A percentile compares a stretch with the other conserved stretches of the same genome.
These are phyloP conservation scores for Fomitopsis betulina DNA, from an alignment of 1,284 basidiomycete species.

Conservation along the genomic window DNA sequence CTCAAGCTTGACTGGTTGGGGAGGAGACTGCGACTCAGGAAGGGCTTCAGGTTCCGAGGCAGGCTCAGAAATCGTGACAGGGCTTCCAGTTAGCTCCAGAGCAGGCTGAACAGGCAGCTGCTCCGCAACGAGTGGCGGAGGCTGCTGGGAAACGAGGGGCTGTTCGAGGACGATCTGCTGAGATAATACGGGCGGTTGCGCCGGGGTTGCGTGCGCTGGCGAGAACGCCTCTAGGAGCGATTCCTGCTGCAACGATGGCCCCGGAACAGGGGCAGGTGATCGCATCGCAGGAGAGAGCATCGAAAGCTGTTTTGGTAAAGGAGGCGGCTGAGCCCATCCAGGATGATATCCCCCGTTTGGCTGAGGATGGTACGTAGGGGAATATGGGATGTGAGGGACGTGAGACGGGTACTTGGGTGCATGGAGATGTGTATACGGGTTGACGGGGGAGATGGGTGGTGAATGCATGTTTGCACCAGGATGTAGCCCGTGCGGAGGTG, in stretches of 20 bases:
- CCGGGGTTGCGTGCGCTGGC: background rate
- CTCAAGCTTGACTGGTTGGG: background rate
- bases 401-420: constrained; percentile 23
- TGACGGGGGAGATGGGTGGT: constrained; percentile 21
- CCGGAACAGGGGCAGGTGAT: constrained; percentile 13
- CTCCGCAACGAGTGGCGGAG: background rate
- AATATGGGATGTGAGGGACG: constrained; percentile 25
- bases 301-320: constrained; percentile 34
- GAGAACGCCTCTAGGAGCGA: constrained; percentile 5
- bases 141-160: background rate
- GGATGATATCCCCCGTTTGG: constrained; percentile 24
- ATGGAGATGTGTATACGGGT: constrained; percentile 25
- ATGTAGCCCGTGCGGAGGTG: constrained; percentile 19
- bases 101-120: background rate
- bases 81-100: background rate
- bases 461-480: constrained; percentile 21
- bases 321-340: constrained; percentile 26
- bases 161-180: background rate
- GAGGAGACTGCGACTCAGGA: background rate
- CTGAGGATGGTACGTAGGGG: constrained; percentile 25
- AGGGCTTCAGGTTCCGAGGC: background rate
- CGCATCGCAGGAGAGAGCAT: constrained; percentile 26
- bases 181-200: background rate
- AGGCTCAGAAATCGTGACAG: background rate
- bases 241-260: constrained; percentile 1